phyloP scores from a whole-genome alignment of 164 flowering plant genomes.

The Houttuynia cordata region DNA sequence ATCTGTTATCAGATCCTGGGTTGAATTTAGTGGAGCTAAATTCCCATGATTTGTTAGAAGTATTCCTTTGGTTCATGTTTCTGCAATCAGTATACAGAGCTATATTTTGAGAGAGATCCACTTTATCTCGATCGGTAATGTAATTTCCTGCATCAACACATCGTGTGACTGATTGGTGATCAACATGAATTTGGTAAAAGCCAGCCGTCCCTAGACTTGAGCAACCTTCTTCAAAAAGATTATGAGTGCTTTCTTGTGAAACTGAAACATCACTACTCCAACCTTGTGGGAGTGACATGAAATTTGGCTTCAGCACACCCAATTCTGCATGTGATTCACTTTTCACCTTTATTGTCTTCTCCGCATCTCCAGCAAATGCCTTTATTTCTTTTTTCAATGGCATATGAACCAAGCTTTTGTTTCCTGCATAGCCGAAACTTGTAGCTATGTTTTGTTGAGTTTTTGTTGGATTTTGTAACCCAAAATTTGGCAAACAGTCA shows the following conservation, averaged over 20 bases:
- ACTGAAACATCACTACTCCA: constrained; percentile 32
- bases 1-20: constrained; percentile 9
- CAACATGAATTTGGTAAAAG: constrained; percentile 19
- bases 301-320: constrained; percentile 14
- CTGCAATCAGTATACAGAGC: constrained; percentile 16
- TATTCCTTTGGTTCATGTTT: constrained; percentile 8
- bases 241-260: constrained; percentile 19
- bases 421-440: constrained; percentile 22
- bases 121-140: constrained; percentile 13
- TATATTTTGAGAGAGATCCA: constrained; percentile 12
- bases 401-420: constrained; percentile 19
- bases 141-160: constrained; percentile 19
- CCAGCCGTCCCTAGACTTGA: constrained; percentile 18
- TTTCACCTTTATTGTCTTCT: constrained; percentile 19
- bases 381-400: constrained; percentile 19
- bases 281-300: constrained; percentile 21
- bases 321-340: constrained; percentile 13
- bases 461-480: constrained; percentile 23
- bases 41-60: constrained; percentile 7
- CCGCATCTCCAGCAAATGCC: constrained; percentile 15
- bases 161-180: constrained; percentile 18
- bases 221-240: constrained; percentile 16
- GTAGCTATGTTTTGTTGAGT: constrained; percentile 18
- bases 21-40: constrained; percentile 17
- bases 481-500: constrained; percentile 30